Percentiles rank a stretch among this genome's conserved stretches.
These are phyloP conservation scores for Nasturtium officinale DNA, from an alignment of 345 rosid genomes.

Conservation along the genomic window DNA sequence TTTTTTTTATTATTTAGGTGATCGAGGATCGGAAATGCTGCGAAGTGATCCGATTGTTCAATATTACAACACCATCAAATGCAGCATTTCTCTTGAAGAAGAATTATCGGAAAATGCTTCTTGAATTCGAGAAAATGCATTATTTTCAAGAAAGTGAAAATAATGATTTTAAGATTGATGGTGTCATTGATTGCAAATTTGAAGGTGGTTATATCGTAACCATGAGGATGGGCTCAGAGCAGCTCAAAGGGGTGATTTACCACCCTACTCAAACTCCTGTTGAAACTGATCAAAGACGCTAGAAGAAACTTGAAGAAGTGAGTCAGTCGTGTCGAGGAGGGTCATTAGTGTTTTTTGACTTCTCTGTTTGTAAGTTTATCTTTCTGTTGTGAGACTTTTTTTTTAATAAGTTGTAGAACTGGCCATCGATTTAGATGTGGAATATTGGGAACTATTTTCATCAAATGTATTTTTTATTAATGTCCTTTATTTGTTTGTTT, in stretches of 20 bases:
- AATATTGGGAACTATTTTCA: background rate
- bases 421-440: background rate
- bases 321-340: background rate
- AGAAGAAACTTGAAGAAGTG: background rate
- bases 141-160: too few relatives aligned
- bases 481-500: background rate
- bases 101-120: too few relatives aligned
- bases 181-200: constrained; percentile 31
- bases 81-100: background rate
- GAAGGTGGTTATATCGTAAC: constrained; percentile 61
- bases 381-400: background rate
- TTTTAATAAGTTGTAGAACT: background rate
- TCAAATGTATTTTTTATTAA: background rate
- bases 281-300: background rate
- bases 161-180: background rate
- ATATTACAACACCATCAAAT: background rate
- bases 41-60: too few relatives aligned
- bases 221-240: constrained; percentile 53
- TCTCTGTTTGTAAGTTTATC: background rate
- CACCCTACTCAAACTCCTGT: constrained; percentile 47
- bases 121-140: too few relatives aligned
- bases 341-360: background rate
- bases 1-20: background rate
- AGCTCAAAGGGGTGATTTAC: constrained; percentile 69
- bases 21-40: background rate